Evolutionary conservation across 2,329 filamentous ascomycete species (phyloP).

Genomic region (Sarocladium brachiariae): DNA sequence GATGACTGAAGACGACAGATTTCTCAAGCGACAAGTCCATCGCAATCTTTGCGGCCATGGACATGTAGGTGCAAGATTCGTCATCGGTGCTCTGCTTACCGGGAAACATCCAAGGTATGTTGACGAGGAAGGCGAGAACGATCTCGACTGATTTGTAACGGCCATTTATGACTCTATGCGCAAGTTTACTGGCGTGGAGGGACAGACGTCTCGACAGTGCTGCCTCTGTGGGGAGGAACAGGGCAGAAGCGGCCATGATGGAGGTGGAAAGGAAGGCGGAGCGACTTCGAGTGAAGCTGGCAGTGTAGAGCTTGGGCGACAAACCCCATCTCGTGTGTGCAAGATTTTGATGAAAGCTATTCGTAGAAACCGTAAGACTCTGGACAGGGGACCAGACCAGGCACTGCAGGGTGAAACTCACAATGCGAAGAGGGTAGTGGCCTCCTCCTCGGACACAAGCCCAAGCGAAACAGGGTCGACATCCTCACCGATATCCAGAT

Average conservation of each 20-base stretch:
- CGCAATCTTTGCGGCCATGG: constrained; percentile 62
- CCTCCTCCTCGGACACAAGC: constrained; percentile 59
- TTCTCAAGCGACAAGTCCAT: constrained; percentile 66
- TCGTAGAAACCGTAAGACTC: too few relatives aligned
- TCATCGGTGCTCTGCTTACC: constrained; percentile 63
- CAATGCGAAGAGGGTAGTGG: constrained; percentile 58
- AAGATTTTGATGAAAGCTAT: constrained; percentile 62
- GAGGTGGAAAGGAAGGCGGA: constrained; percentile 69
- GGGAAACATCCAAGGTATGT: constrained; percentile 68
- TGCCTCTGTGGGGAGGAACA: constrained; percentile 58
- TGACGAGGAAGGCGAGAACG: constrained; percentile 67
- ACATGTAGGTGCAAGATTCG: constrained; percentile 65
- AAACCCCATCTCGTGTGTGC: constrained; percentile 70
- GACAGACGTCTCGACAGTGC: constrained; percentile 60
- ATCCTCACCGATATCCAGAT: constrained; percentile 55
- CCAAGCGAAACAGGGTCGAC: constrained; percentile 65
- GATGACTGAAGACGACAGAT: constrained; percentile 50
- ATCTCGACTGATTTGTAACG: constrained; percentile 66
- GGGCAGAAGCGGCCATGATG: constrained; percentile 59
- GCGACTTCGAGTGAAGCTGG: constrained; percentile 57
- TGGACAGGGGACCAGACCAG: too few relatives aligned
- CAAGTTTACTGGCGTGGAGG: constrained; percentile 56
- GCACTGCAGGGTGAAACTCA: constrained; percentile 34
- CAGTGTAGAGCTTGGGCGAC: constrained; percentile 59
- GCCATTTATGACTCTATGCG: constrained; percentile 52